Evolutionary conservation across 257 asterid genomes (phyloP).

Genomic region (Eustoma russellianum): DNA sequence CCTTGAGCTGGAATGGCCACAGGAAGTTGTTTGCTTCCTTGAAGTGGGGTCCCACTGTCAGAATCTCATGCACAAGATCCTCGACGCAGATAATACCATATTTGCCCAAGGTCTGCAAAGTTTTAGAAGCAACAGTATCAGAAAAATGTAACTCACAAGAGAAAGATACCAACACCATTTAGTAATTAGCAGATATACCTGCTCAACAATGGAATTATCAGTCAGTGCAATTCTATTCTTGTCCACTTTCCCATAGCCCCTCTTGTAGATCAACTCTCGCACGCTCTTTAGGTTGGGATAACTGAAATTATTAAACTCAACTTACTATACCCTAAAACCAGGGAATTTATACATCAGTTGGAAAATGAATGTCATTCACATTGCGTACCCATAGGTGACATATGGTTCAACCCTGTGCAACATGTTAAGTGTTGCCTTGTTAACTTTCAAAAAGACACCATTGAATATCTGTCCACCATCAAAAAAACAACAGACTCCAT

Average conservation of each 20-base stretch:
- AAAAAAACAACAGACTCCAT: neutral
- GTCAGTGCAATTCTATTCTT: constrained; percentile 68
- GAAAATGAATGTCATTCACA: neutral
- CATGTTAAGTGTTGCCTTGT: constrained; percentile 70
- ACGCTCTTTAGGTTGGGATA: constrained; percentile 71
- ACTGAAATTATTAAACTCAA: constrained; percentile 12
- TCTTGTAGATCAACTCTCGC: constrained; percentile 55
- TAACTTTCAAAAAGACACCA: constrained; percentile 68
- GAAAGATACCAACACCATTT: too few species aligned
- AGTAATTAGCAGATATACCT: constrained; percentile 22
- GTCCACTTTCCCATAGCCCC: constrained; percentile 67
- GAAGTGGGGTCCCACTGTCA: constrained; percentile 58
- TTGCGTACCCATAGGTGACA: constrained; percentile 58
- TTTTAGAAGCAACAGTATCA: too few species aligned
- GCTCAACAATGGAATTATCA: constrained; percentile 52
- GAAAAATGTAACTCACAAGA: too few species aligned
- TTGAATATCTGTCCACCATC: constrained; percentile 41
- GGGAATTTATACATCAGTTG: neutral
- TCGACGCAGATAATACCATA: constrained; percentile 41
- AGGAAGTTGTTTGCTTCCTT: constrained; percentile 59
- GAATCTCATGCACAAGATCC: constrained; percentile 49
- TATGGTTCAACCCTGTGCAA: constrained; percentile 67
- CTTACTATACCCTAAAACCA: neutral
- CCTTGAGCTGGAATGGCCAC: constrained; percentile 63
- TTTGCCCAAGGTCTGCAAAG: constrained; percentile 38